Conservation (phyloP, 2,329 filamentous ascomycete genomes). For the Colletotrichum melonis region DNA sequence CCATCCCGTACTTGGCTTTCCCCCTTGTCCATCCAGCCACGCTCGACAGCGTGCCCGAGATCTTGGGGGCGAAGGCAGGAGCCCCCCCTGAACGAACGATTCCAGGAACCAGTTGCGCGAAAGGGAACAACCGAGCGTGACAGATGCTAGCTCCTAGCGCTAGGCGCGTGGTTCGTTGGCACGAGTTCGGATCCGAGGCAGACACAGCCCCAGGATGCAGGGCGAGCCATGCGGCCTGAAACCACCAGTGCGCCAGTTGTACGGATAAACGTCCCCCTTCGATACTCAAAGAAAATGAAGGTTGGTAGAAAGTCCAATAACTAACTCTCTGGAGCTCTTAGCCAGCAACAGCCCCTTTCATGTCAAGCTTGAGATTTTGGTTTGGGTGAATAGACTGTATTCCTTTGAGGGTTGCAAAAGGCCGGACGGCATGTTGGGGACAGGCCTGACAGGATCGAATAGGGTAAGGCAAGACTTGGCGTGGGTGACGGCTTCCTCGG, state of each 20-base stretch:
- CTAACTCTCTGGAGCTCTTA: background rate
- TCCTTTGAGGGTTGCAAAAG: conserved; percentile 2
- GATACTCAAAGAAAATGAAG: conserved; percentile 5
- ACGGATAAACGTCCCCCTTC: conserved; percentile 15
- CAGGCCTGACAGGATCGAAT: conserved; percentile 17
- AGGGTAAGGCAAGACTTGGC: conserved; percentile 6
- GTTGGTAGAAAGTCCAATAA: background rate
- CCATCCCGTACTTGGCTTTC: background rate
- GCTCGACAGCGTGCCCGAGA: conserved; percentile 29
- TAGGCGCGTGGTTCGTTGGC: conserved; percentile 21
- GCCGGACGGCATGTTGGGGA: background rate
- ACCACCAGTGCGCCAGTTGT: conserved; percentile 36
- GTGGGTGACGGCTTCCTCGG: conserved; percentile 26
- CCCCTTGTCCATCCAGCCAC: conserved; percentile 22
- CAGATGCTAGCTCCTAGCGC: conserved; percentile 26
- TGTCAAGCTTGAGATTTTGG: conserved; percentile 9
- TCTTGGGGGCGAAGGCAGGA: conserved; percentile 35
- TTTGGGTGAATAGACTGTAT: conserved; percentile 8
- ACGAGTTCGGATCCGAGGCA: conserved; percentile 35
- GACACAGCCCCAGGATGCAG: conserved; percentile 26
- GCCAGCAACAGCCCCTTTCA: conserved; percentile 14
- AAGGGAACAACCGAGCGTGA: conserved; percentile 32
- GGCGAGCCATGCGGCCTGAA: conserved; percentile 32
- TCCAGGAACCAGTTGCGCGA: conserved; percentile 29
- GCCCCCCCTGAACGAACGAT: conserved; percentile 29